Conservation (phyloP, 108 stramenopile species). For the Hondaea fermentalgiana region DNA sequence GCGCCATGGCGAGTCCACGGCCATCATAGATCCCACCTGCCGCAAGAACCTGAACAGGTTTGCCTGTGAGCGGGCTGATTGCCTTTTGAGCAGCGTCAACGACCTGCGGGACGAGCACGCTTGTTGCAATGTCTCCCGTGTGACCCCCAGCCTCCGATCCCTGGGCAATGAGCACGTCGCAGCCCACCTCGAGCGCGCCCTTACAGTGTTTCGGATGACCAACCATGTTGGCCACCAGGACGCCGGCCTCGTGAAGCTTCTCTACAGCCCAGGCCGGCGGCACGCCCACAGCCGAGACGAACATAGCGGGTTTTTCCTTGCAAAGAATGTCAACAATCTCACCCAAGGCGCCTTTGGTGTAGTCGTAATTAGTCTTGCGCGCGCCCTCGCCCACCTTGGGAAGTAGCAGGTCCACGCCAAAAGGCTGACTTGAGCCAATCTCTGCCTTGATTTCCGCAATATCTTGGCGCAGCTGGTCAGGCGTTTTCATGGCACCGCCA, state of each 20-base stretch:
- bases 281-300: background rate
- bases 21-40: background rate
- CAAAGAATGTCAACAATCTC: background rate
- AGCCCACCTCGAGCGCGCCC: background rate
- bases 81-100: background rate
- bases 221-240: background rate
- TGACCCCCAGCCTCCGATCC: background rate
- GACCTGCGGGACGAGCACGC: background rate
- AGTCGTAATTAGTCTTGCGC: background rate
- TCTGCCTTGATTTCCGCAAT: background rate
- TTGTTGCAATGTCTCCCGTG: background rate
- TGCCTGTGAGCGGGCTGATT: background rate
- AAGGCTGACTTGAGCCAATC: background rate
- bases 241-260: background rate
- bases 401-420: background rate
- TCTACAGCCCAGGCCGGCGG: background rate
- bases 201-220: background rate
- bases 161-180: background rate
- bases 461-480: background rate
- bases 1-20: background rate
- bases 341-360: background rate
- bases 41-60: background rate
- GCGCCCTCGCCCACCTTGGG: background rate
- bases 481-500: background rate
- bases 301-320: background rate